phyloP scores from a whole-genome alignment of 345 rosid genomes.

The Brassica incana region DNA sequence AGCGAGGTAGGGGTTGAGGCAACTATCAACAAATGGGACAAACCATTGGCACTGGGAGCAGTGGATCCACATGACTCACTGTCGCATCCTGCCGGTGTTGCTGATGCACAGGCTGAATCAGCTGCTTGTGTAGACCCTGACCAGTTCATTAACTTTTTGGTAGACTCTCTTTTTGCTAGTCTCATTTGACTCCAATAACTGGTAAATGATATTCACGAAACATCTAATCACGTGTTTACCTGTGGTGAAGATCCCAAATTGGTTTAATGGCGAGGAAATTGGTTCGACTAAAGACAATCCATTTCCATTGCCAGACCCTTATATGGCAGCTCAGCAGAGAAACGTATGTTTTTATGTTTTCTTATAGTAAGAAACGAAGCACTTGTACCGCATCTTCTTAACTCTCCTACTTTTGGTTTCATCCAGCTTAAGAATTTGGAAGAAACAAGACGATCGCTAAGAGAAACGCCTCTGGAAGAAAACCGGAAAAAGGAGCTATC shows the following conservation, averaged over 20 bases:
- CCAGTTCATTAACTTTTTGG: constrained; percentile 90
- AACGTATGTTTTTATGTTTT: constrained; percentile 50
- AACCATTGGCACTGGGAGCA: constrained; percentile 78
- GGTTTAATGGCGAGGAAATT: constrained; percentile 70
- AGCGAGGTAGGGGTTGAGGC: constrained; percentile 75
- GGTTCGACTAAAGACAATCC: constrained; percentile 87
- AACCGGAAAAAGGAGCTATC: constrained; percentile 85
- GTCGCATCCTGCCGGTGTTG: constrained; percentile 96
- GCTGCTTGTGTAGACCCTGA: constrained; percentile 83
- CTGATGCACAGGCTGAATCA: constrained; percentile 90
- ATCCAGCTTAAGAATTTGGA: constrained; percentile 76
- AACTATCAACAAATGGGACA: constrained; percentile 87
- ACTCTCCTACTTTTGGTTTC: background rate
- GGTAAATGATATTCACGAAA: constrained; percentile 6
- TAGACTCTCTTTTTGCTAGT: constrained; percentile 34
- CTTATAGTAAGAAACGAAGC: background rate
- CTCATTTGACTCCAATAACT: background rate
- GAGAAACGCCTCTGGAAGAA: constrained; percentile 81
- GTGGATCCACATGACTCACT: constrained; percentile 95
- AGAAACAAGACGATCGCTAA: constrained; percentile 72
- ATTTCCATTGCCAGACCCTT: constrained; percentile 74
- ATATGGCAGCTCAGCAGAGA: constrained; percentile 74
- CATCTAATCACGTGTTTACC: constrained; percentile 7
- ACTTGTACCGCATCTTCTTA: background rate
- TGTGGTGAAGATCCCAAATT: constrained; percentile 77